Percentiles rank a stretch among this genome's conserved stretches.
phyloP scores from a whole-genome alignment of 805 yeast genomes.

The Lipomyces mesembrius region DNA sequence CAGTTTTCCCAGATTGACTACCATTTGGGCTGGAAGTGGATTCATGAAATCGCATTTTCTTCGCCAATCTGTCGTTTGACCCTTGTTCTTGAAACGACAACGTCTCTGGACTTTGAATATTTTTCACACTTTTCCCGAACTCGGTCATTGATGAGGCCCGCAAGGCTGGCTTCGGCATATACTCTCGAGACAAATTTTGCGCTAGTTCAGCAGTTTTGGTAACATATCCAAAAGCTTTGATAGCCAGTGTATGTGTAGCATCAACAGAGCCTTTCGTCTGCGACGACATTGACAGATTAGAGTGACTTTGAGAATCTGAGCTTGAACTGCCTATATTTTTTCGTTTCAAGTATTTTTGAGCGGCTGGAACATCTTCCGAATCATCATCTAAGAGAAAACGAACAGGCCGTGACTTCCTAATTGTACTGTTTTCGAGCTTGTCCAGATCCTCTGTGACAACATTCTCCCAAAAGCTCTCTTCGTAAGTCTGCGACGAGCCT shows the following conservation, averaged over 20 bases:
- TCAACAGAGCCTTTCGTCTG: neutral
- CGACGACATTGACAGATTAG: neutral
- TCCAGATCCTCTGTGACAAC: constrained; percentile 15
- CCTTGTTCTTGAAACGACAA: neutral
- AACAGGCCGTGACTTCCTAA: constrained; percentile 45
- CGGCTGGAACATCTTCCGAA: constrained; percentile 92
- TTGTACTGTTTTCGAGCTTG: neutral
- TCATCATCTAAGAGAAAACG: constrained; percentile 62
- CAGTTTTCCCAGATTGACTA: neutral
- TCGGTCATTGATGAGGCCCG: constrained; percentile 7
- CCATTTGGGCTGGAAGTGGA: neutral
- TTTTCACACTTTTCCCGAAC: constrained; percentile 11
- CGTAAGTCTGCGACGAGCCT: constrained; percentile 8
- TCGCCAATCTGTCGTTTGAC: neutral
- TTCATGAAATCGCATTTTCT: neutral
- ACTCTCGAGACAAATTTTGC: neutral
- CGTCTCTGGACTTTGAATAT: neutral
- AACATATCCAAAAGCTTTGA: constrained; percentile 13
- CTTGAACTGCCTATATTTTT: constrained; percentile 20
- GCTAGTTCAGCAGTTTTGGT: constrained; percentile 6
- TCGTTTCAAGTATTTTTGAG: constrained; percentile 75
- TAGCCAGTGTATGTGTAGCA: neutral
- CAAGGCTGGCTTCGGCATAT: neutral
- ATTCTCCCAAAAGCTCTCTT: constrained; percentile 28
- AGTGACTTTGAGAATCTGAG: constrained; percentile 14